Evolutionary conservation across 2,329 filamentous ascomycete species (phyloP), one percentile per base, ranked within the genome.

Genomic region (Colletotrichum sidae): DNA sequence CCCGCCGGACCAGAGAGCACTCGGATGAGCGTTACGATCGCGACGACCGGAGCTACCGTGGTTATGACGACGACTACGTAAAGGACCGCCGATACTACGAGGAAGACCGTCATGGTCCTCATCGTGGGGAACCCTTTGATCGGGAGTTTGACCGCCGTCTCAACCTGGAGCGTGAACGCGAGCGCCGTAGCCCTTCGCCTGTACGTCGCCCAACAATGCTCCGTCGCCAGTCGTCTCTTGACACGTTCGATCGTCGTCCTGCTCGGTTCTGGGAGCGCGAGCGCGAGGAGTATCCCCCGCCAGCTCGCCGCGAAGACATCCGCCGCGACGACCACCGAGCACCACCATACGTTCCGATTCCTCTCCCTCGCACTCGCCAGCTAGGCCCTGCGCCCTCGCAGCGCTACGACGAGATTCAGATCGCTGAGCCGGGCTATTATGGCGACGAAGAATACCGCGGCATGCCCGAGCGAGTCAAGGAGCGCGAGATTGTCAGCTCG

Each of bases 241-340:
- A 97, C 76, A 97, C 92, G 0, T 97, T 93, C 74, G 94, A 97
- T 77, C 89, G 94, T 53, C 88, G 88, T 35, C 90, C 92, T 1
- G 73, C 78, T 3, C 78, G 78, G 54, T 81, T 83, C 69, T 83
- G 82, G 58, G 84, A 90, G 46, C 53, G 54, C 6, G 59, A 59
- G 49, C 80, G 84, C 17, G 86, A 89, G 55, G 88, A 91, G 67
- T 89, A 89, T 70, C 83, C 85, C n/a, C 83, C 86, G n/a, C 87
- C 88, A 2, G 82, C 81, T 10, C 77, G 82, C 58, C 76, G 81
- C 5, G 79, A 81, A 59, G 84, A 82, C 64, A 76, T 80, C 68
- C 81, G 78, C 54, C 80, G 84, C 15, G 86, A 86, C 49, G 86
- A 89, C 58, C 86, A 86, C 72, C 81, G 80, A 44, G 78, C 79